Evolutionary conservation across 768 basidiomycete genomes (phyloP), one percentile per base, ranked within the genome.

Genomic region (Lanmaoa pseudosensibilis): DNA sequence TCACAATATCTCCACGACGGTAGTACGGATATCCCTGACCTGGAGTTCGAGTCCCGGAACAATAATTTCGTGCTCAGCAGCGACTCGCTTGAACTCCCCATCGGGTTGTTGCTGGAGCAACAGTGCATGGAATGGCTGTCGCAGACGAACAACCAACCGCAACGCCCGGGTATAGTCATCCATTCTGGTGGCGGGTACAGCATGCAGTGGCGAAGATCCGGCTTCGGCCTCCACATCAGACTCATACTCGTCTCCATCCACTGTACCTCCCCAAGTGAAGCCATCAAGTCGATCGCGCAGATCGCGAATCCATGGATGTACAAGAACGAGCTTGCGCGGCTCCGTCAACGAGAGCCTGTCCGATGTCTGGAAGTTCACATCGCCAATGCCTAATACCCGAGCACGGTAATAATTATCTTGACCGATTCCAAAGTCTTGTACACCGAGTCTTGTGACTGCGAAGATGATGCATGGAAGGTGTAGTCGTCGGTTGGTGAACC

Each of bases 41-140:
- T 4, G n/a, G 4, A 1, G 8, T 16, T 40, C 44, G 18, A 55
- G 6, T 3, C 44, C 44, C 9, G 27, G 45, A 15, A 58, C 39
- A 6, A 47, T 8, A 13, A 59, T 57, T 23, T 30, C 50, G 12
- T 43, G 38, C 18, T 57, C 50, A 16, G 49, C 30, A 30, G 46
- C 58, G 12, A 59, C 36, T 40, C 59, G 68, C 32, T 63, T 73
- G 71, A 59, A 39, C 13, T 41, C 21, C 2, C 38, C 50, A 19
- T 30, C 18, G 0, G 27, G 32, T 30, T 61, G 50, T 27, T 56
- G 53, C 21, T 36, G 34, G 27, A 61, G 50, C 13, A 60, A 36
- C 15, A 61, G 23, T 8, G 40, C 49, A 7, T 27, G 8, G 30
- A 63, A 62, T 15, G 50, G 60, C 33, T 61, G 50, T 37, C 37